Evolutionary conservation across 1,139 yeast species (phyloP), one percentile per base, ranked within the genome.

Genomic region (Torulaspora pretoriensis): DNA sequence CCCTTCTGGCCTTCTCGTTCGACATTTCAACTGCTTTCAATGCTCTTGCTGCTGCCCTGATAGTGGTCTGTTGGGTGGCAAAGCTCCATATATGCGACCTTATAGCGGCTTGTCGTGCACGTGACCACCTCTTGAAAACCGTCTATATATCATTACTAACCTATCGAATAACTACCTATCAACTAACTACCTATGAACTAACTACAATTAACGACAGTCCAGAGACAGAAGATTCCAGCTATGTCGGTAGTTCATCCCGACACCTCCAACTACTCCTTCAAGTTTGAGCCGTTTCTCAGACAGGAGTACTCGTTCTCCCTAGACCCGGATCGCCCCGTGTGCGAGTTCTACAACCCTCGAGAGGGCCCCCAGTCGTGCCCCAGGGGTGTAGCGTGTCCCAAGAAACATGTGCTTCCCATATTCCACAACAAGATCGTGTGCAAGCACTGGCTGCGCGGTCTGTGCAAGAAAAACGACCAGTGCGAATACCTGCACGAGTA

Each of bases 401-500:
- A 87, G 67, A 86, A 89, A 60, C 97, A 92, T 68, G 88, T 88
- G 1, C 74, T 87, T 17, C 81, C 94, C 33, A 81, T 82, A 68
- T 88, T 83, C 66, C 77, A 78, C 54, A 88, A 89, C 66, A 90
- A 89, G 69, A 81, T 83, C 45, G 98, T 92, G 13, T 92, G 98
- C 65, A 92, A 94, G 73, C 97, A 92, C 71, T 92, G 99, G 99
- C 77, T 94, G 39, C 77, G 97, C 56, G 98, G 98, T 0, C 75
- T 94, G 30, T 94, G 99, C 68, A 94, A 94, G 69, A 92, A 90
- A 70, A 95, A 95, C 44, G 96, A 90, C 57, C 90, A 86, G 52
- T 94, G 98, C 68, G 99, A 94, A 69, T 94, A 88, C 60, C 69
- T 94, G 40, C 99, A 94, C 67, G 99, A 94, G 61, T 92, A 90